phyloP scores from a whole-genome alignment of 2,329 filamentous ascomycete species.

The Apiospora sp. region DNA sequence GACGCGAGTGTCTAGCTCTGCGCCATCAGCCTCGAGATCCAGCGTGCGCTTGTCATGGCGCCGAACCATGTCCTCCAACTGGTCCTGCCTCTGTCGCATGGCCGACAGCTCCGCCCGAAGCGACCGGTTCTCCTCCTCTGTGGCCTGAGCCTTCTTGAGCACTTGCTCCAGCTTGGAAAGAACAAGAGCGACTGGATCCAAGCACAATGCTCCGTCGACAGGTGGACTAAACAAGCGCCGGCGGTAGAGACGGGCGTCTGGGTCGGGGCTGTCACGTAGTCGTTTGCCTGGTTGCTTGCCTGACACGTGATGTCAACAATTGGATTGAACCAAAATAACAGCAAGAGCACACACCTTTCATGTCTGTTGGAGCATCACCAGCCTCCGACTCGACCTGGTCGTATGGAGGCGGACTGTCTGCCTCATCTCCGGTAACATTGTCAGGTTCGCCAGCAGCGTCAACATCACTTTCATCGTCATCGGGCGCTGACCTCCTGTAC shows the following conservation, averaged over 20 bases:
- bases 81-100: conserved; percentile 23
- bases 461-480: not conserved
- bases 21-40: conserved; percentile 16
- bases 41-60: conserved; percentile 17
- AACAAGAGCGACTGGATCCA: conserved; percentile 23
- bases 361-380: not conserved
- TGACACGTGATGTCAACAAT: not conserved
- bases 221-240: conserved; percentile 18
- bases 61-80: conserved; percentile 19
- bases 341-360: not conserved
- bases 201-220: not conserved
- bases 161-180: conserved; percentile 26
- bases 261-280: conserved; percentile 14
- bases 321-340: not conserved
- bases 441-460: not conserved
- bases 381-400: not conserved
- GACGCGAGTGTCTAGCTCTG: conserved; percentile 9
- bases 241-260: conserved; percentile 18
- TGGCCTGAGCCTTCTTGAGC: not conserved
- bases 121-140: conserved; percentile 19
- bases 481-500: conserved; percentile 20
- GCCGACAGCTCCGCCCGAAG: conserved; percentile 21
- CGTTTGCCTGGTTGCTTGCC: conserved; percentile 24
- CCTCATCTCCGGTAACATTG: not conserved
- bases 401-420: conserved; percentile 22